Conservation (phyloP, 148 eudicot species). For the Salicornia ramosissima region DNA sequence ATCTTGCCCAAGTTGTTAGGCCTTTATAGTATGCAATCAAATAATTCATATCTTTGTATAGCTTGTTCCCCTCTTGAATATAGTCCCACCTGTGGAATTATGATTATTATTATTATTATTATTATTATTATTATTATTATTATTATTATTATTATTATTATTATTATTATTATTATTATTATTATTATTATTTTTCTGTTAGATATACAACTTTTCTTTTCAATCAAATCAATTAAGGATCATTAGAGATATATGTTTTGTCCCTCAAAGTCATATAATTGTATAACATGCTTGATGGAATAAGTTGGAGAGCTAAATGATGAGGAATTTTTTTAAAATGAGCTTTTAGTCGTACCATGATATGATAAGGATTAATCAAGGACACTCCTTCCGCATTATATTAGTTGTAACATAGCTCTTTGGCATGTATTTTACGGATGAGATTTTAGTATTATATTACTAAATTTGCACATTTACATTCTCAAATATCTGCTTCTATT, state of each 20-base stretch:
- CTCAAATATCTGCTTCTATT: no score
- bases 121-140: neutral
- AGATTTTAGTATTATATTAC: no score
- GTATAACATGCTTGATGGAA: constrained; percentile 1
- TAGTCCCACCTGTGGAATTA: constrained; percentile 64
- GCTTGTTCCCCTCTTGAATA: constrained; percentile 57
- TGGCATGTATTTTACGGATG: no score
- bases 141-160: neutral
- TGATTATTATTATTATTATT: no score
- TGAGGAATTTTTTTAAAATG: constrained; percentile 1
- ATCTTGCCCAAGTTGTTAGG: constrained; percentile 77
- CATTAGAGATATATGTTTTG: constrained; percentile 4
- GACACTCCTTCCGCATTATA: no score
- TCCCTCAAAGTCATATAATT: constrained; percentile 18
- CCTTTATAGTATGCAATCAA: constrained; percentile 74
- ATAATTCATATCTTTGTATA: constrained; percentile 71
- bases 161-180: neutral
- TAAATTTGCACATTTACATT: no score
- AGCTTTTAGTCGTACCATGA: no score
- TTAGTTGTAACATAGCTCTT: no score
- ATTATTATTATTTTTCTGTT: no score
- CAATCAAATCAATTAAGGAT: constrained; percentile 14
- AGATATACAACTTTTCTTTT: neutral
- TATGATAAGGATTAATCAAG: no score
- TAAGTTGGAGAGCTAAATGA: constrained; percentile 4